These are phyloP conservation scores for Aspergillus fijiensis DNA, from an alignment of 2,329 filamentous ascomycete genomes.

Conservation along the genomic window DNA sequence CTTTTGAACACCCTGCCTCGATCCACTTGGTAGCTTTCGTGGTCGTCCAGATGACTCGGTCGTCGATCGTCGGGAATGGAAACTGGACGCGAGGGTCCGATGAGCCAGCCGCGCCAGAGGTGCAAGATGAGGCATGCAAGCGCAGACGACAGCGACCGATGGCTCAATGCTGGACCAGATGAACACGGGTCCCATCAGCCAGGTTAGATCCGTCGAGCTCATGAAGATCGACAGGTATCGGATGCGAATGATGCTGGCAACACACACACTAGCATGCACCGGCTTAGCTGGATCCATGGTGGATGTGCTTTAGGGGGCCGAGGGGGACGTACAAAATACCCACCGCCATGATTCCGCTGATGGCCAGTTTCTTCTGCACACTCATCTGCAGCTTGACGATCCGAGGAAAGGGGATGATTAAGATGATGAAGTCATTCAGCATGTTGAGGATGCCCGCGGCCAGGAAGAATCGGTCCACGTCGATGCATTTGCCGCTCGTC, in stretches of 20 bases:
- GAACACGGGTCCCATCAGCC: slow-evolving; percentile 14
- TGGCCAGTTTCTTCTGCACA: slow-evolving; percentile 13
- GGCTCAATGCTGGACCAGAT: slow-evolving; percentile 16
- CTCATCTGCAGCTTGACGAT: slow-evolving; percentile 16
- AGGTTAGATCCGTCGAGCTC: slow-evolving; percentile 2
- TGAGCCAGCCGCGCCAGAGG: slow-evolving; percentile 12
- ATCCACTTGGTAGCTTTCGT: not conserved
- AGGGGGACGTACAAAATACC: slow-evolving; percentile 14
- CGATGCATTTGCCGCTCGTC: slow-evolving; percentile 8
- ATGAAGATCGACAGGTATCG: slow-evolving; percentile 2
- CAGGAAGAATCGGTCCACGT: slow-evolving; percentile 12
- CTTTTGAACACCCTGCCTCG: not conserved
- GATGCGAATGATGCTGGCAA: slow-evolving; percentile 10
- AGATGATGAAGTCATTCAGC: slow-evolving; percentile 9
- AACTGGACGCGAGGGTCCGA: not conserved
- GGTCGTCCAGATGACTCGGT: not conserved
- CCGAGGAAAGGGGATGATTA: slow-evolving; percentile 2
- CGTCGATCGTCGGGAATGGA: not conserved
- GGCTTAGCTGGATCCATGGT: not conserved
- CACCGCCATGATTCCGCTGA: slow-evolving; percentile 17
- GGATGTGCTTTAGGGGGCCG: not conserved
- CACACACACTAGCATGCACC: not conserved
- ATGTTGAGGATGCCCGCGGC: slow-evolving; percentile 13
- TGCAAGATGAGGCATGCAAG: slow-evolving; percentile 12
- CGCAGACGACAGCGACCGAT: slow-evolving; percentile 10